phyloP scores from a whole-genome alignment of 768 basidiomycete species.

The Dentipellis sp. region DNA sequence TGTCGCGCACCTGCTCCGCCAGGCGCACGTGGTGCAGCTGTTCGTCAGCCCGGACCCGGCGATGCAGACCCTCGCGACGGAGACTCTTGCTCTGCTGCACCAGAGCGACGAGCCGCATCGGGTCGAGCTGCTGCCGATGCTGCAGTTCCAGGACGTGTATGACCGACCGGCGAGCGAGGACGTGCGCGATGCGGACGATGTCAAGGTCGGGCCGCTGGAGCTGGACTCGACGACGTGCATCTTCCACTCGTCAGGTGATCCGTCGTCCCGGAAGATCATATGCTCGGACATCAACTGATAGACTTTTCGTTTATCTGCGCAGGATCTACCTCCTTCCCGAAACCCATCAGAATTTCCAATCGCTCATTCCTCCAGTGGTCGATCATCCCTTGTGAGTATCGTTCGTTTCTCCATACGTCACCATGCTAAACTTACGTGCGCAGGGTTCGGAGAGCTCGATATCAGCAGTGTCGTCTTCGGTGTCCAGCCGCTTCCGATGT shows the following conservation, averaged over 20 bases:
- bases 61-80: conserved; percentile 15
- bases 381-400: conserved; percentile 10
- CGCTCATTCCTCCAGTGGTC: conserved; percentile 1
- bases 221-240: background rate
- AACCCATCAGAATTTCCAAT: conserved; percentile 13
- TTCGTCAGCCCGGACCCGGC: conserved; percentile 21
- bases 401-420: too few species aligned
- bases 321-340: conserved; percentile 16
- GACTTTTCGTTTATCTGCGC: background rate
- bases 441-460: background rate
- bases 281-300: background rate
- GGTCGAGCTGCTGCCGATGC: conserved; percentile 3
- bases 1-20: conserved; percentile 22
- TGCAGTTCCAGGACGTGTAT: conserved; percentile 17
- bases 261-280: background rate
- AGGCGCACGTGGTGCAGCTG: conserved; percentile 15
- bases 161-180: background rate
- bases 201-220: background rate
- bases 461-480: background rate
- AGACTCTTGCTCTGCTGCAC: conserved; percentile 15
- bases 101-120: background rate
- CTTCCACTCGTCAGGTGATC: background rate
- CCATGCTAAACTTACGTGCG: too few species aligned
- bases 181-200: background rate
- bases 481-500: background rate